Conservation (phyloP, 352 stramenopile genomes). For the Phytopythium helicoides region DNA sequence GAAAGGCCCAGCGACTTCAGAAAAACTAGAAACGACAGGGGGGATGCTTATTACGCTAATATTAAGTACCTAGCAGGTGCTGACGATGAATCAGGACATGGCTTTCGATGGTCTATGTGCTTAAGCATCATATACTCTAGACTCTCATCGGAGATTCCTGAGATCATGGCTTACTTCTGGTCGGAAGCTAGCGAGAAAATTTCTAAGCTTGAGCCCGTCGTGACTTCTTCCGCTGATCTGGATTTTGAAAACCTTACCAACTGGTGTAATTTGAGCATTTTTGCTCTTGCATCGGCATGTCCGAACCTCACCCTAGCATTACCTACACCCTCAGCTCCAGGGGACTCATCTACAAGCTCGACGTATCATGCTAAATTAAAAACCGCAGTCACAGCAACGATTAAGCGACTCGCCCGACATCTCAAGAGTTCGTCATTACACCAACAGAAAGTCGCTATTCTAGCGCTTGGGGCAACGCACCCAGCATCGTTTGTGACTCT, state of each 20-base stretch:
- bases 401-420: conserved; percentile 53
- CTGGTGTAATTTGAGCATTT: conserved; percentile 65
- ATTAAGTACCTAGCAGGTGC: conserved; percentile 12
- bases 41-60: background rate
- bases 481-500: conserved; percentile 31
- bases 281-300: conserved; percentile 50
- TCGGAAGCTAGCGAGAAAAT: conserved; percentile 58
- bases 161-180: conserved; percentile 71
- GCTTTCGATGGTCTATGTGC: conserved; percentile 59
- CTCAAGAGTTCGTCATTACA: conserved; percentile 51
- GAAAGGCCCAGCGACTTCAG: background rate
- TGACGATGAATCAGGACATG: conserved; percentile 10
- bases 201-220: conserved; percentile 53
- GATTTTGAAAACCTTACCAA: conserved; percentile 5
- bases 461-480: conserved; percentile 49
- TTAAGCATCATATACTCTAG: conserved; percentile 42
- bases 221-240: conserved; percentile 18
- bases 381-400: conserved; percentile 34
- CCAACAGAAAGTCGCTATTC: conserved; percentile 50
- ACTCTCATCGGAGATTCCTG: conserved; percentile 35
- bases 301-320: conserved; percentile 15
- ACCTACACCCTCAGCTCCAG: background rate
- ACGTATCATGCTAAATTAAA: conserved; percentile 32
- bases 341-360: conserved; percentile 7
- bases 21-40: background rate